Evolutionary conservation across 805 yeast genomes (phyloP).

Genomic region (Yamadazyma sp.): DNA sequence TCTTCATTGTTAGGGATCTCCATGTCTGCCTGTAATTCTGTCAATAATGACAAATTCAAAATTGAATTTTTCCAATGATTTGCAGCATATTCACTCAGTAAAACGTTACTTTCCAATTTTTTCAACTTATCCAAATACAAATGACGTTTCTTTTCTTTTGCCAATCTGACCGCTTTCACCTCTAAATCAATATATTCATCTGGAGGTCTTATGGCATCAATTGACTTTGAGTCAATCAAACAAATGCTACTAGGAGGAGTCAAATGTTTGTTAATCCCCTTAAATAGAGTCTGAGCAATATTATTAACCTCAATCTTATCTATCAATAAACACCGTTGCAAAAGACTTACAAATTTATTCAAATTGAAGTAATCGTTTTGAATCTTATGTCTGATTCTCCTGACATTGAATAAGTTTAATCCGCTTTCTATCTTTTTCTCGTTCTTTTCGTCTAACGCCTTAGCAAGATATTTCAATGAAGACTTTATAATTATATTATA

Average conservation of each 20-base stretch:
- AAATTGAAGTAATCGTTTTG: slow-evolving; percentile 56
- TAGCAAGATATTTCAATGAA: slow-evolving; percentile 47
- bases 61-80: slow-evolving; percentile 58
- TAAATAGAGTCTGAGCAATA: slow-evolving; percentile 52
- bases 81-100: slow-evolving; percentile 23
- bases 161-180: slow-evolving; percentile 55
- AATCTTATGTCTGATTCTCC: slow-evolving; percentile 55
- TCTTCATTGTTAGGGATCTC: slow-evolving; percentile 45
- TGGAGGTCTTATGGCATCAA: slow-evolving; percentile 56
- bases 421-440: slow-evolving; percentile 66
- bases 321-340: slow-evolving; percentile 53
- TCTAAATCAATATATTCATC: slow-evolving; percentile 57
- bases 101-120: slow-evolving; percentile 38
- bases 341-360: slow-evolving; percentile 42
- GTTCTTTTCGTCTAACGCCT: slow-evolving; percentile 44
- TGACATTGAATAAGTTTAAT: slow-evolving; percentile 53
- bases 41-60: slow-evolving; percentile 48
- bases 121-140: slow-evolving; percentile 38
- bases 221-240: slow-evolving; percentile 41
- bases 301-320: slow-evolving; percentile 55
- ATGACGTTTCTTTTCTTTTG: slow-evolving; percentile 57
- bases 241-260: slow-evolving; percentile 43
- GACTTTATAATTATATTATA: slow-evolving; percentile 51
- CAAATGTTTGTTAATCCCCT: slow-evolving; percentile 25
- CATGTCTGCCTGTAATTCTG: slow-evolving; percentile 50